Evolutionary conservation across 306 rosid species (phyloP), one percentile per base, ranked within the genome.

Genomic region (Benincasa hispida): DNA sequence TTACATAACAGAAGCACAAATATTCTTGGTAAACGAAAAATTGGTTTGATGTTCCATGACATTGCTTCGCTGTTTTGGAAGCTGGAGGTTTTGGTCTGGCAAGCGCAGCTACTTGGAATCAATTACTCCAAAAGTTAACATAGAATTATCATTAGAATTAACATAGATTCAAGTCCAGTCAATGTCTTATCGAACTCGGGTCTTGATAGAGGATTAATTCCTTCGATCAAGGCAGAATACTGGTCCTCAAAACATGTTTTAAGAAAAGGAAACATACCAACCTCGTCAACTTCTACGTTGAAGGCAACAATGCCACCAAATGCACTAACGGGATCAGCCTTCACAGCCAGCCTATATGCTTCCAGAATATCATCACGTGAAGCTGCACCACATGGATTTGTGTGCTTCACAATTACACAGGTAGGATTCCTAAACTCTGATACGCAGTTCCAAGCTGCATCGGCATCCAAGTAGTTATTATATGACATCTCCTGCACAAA

Each of bases 401-500:
- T 90, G 78, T 90, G 97, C 87, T 91, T 94, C 74, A 91, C 98
- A 67, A 91, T 80, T 13, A 91, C 98, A 82, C 98, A 94, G 0
- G 96, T 90, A 73, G 96, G 96, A 76, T 84, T 79, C 69, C 37
- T 82, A 74, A 91, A 94, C 87, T 90, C 96, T 30, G 94, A 85
- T 48, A 90, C 97, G 80, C 97, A 91, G 81, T 94, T 94, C 96
- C 98, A 94, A 73, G 96, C 98, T 34, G 94, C 98, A 87, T 94
- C 98, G 39, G 95, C 95, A 70, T 94, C 98, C 86, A 91, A 86
- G 78, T 91, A 89, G 87, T 94, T 94, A 85, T 91, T 94, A 69
- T 86, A 91, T 17, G 97, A 91, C 98, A 93, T 93, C 74, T 89
- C 92, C 98, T 93, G 93, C 89, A 84, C 30, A 67, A 59, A 34